Evolutionary conservation across 1,284 basidiomycete species (phyloP).

Genomic region (Hortiboletus rubellus): DNA sequence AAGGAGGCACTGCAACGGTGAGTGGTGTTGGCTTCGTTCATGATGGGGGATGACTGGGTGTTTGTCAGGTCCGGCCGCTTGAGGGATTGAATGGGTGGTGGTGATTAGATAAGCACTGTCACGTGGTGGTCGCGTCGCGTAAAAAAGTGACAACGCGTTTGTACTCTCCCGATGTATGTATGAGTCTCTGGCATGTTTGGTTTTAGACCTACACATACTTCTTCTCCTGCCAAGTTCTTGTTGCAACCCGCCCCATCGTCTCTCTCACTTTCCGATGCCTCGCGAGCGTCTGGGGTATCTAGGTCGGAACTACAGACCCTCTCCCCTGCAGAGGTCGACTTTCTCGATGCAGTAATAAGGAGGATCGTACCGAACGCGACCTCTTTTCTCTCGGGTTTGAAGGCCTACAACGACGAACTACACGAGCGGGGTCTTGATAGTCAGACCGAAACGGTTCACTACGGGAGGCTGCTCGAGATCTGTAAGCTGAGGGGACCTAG

Average conservation of each 20-base stretch:
- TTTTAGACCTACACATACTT: conserved; percentile 32
- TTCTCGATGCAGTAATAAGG: conserved; percentile 71
- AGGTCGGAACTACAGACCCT: conserved; percentile 59
- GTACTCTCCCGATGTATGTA: not conserved
- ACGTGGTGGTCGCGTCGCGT: conserved; percentile 34
- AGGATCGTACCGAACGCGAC: conserved; percentile 64
- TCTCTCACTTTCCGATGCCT: conserved; percentile 40
- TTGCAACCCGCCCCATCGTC: conserved; percentile 8
- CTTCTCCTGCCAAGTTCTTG: conserved; percentile 32
- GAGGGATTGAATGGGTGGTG: conserved; percentile 3
- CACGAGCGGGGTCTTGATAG: conserved; percentile 71
- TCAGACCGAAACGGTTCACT: conserved; percentile 76
- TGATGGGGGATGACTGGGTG: not conserved
- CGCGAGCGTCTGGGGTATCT: conserved; percentile 48
- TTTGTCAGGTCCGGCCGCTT: conserved; percentile 8
- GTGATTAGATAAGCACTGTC: conserved; percentile 30
- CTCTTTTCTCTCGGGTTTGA: conserved; percentile 75
- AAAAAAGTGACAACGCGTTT: conserved; percentile 15
- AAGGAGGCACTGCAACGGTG: conserved; percentile 18
- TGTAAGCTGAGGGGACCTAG: conserved; percentile 72
- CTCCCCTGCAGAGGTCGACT: conserved; percentile 58
- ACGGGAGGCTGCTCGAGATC: conserved; percentile 74
- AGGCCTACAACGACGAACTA: conserved; percentile 76
- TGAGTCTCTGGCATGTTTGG: conserved; percentile 27
- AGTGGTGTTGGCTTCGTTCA: not conserved